Base-by-base conservation (phyloP, 1,284 basidiomycete species). In the Rhizoctonia solani region DNA sequence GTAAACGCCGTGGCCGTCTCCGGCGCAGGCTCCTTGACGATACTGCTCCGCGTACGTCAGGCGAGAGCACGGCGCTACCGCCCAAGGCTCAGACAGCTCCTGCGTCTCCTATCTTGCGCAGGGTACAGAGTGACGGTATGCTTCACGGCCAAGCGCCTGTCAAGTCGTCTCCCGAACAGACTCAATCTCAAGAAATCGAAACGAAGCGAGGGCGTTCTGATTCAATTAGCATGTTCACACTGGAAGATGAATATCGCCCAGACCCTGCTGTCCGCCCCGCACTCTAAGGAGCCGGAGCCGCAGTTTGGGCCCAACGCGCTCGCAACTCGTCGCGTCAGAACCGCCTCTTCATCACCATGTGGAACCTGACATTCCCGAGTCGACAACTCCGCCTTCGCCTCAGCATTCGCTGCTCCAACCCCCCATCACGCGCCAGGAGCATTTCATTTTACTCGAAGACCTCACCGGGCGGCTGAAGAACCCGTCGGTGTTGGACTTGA, bases 391-490 rank as follows among this genome's bases (percentile, higher is more conserved):
- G 2, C 70, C 74, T 4, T 69, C 47, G 47, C 55, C 59, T 23
- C 55, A 58, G 16, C 61, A 56, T 9, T 66, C 63, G 19, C 19
- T 66, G 42, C 44, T 54, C 30, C 63, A 66, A 14, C 73, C 76
- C 0, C 74, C 78, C 1, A 81, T 89, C 52, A 86, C 91, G 14
- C 87, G 95, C 16, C 95, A 97, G 77, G 95, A 98, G 76, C 90
- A 98, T 75, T 99, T 99, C 77, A 95, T 99, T 72, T 83, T 99
- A 70, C 96, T 99, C 93, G 96, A 99, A 78, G 97, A 99, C 75
- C 81, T 99, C 49, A 99, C 96, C 0, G 97, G 97, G 21, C 82
- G 91, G n/a, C 79, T 98, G 72, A 95, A 92, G 76, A 87, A 87
- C 59, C 93, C 97, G 2, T 99, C 96, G 75, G 97, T 99, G 46